A percentile compares a stretch with the other conserved stretches of the same genome.
phyloP scores from a whole-genome alignment of 345 rosid species.

The Gossypium ekmanianum region DNA sequence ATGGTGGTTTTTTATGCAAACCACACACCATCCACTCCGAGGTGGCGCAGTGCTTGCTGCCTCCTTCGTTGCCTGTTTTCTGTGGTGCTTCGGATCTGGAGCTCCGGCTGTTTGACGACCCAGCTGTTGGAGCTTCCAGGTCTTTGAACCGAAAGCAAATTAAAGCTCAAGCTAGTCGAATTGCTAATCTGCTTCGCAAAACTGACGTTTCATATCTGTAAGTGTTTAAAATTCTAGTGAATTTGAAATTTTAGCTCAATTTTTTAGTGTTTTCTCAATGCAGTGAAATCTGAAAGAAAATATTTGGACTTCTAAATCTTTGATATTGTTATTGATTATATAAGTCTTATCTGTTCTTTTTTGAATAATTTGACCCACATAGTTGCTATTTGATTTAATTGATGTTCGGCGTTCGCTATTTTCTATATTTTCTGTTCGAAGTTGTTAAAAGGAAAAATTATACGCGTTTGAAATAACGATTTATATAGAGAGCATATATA shows the following conservation, averaged over 20 bases:
- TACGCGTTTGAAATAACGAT: neutral
- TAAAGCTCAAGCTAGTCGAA: constrained; percentile 59
- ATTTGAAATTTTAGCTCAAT: neutral
- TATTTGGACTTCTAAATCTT: neutral
- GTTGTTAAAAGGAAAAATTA: neutral
- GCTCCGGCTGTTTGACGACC: constrained; percentile 63
- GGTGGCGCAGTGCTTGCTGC: constrained; percentile 78
- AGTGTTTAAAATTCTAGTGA: constrained; percentile 22
- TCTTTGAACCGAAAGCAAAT: constrained; percentile 62
- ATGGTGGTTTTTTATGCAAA: too few species aligned
- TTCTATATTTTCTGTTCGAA: neutral
- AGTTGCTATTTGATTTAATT: neutral
- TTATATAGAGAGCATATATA: neutral
- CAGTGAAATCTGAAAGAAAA: neutral
- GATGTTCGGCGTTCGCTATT: neutral
- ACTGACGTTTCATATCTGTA: constrained; percentile 92
- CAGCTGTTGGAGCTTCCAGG: constrained; percentile 29
- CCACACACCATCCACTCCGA: constrained; percentile 78
- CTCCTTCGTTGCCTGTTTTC: constrained; percentile 86
- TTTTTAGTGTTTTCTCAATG: neutral
- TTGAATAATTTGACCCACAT: neutral
- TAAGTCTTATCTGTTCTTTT: neutral
- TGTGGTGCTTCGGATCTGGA: constrained; percentile 73
- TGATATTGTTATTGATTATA: neutral
- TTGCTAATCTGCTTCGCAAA: constrained; percentile 65